Conservation (phyloP, 768 basidiomycete genomes). For the Agaricus subrufescens region DNA sequence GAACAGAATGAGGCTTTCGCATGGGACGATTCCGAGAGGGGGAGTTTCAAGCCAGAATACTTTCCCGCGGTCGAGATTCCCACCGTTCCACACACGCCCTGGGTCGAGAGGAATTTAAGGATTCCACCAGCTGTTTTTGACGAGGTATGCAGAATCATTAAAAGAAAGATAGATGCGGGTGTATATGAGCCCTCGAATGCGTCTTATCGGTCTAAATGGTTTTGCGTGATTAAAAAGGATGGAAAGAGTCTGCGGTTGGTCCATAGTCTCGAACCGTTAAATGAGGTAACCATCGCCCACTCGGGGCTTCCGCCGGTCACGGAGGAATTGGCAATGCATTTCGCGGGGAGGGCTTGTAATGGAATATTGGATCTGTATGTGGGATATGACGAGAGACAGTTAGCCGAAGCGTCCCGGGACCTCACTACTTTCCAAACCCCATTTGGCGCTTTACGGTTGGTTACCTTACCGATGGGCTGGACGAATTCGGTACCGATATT, state of each 20-base stretch:
- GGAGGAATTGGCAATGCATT: slow-evolving; percentile 27
- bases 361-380: slow-evolving; percentile 22
- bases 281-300: slow-evolving; percentile 30
- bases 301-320: slow-evolving; percentile 27
- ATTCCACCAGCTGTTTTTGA: slow-evolving; percentile 14
- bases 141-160: slow-evolving; percentile 15
- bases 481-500: slow-evolving; percentile 21
- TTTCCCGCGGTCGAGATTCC: slow-evolving; percentile 13
- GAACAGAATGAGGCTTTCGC: slow-evolving; percentile 13
- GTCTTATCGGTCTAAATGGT: slow-evolving; percentile 36
- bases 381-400: slow-evolving; percentile 29
- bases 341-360: slow-evolving; percentile 25
- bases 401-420: slow-evolving; percentile 21
- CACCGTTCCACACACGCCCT: slow-evolving; percentile 10
- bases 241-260: slow-evolving; percentile 27
- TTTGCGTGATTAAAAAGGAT: slow-evolving; percentile 35
- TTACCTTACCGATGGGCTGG: slow-evolving; percentile 31
- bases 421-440: slow-evolving; percentile 37
- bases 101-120: slow-evolving; percentile 5
- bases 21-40: slow-evolving; percentile 16
- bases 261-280: slow-evolving; percentile 32
- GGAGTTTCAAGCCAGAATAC: slow-evolving; percentile 13
- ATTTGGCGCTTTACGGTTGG: slow-evolving; percentile 21
- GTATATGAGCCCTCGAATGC: slow-evolving; percentile 35
- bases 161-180: slow-evolving; percentile 30